Evolutionary conservation across 441 rosid genomes (phyloP).

Genomic region (Corymbia citriodora): DNA sequence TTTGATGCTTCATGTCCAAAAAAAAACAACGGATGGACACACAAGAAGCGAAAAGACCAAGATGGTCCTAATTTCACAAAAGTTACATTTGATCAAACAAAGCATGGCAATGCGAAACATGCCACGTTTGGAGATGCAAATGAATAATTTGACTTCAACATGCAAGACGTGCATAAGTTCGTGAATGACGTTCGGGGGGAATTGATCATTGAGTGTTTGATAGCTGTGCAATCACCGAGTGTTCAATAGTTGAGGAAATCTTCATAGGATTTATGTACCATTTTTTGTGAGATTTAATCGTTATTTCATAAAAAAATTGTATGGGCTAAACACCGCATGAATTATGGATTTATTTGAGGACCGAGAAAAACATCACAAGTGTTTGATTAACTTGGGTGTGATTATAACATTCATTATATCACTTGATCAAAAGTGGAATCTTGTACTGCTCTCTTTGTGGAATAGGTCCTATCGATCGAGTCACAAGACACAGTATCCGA

Average conservation of each 20-base stretch:
- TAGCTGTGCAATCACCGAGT: too few species aligned
- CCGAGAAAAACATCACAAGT: neutral
- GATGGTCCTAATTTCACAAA: too few species aligned
- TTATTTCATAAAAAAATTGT: too few species aligned
- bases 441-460: neutral
- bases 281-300: too few species aligned
- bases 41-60: rapidly evolving
- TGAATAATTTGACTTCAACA: too few species aligned
- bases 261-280: too few species aligned
- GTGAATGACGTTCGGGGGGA: too few species aligned
- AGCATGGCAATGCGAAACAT: neutral
- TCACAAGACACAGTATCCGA: rapidly evolving
- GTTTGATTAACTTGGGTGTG: neutral
- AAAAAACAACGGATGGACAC: too few species aligned
- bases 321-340: too few species aligned
- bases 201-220: neutral
- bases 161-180: neutral
- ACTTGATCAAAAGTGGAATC: neutral
- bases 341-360: too few species aligned
- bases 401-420: neutral
- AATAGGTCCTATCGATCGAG: rapidly evolving
- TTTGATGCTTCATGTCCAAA: too few species aligned
- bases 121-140: neutral
- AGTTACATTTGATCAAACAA: too few species aligned
- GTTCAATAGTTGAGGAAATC: neutral